Evolutionary conservation across 1,139 yeast species (phyloP).

Genomic region (Geotrichum carabidarum): DNA sequence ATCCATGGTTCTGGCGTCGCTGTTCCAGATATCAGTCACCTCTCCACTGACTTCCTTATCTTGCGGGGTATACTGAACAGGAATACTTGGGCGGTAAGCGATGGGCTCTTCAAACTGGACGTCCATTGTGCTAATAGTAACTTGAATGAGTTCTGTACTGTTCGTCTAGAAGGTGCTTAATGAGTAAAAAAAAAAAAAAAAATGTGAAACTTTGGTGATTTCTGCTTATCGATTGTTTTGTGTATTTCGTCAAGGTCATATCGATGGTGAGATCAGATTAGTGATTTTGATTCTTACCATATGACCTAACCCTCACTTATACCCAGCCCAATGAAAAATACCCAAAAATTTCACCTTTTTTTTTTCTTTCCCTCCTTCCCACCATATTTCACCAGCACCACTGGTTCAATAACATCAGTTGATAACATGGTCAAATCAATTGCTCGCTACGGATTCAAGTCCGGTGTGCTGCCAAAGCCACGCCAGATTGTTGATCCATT

Average conservation of each 20-base stretch:
- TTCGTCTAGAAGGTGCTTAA: not conserved
- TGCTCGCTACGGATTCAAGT: conserved; percentile 50
- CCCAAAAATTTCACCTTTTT: conserved; percentile 9
- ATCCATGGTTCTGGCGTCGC: conserved; percentile 58
- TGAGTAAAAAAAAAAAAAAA: not conserved
- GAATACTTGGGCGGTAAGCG: not conserved
- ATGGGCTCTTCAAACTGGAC: conserved; percentile 1
- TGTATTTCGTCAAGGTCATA: too few relatives aligned
- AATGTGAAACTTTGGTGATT: not conserved
- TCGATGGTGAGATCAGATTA: not conserved
- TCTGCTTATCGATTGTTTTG: not conserved
- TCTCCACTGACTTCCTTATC: conserved; percentile 61
- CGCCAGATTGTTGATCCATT: conserved; percentile 59
- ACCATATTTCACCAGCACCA: not conserved
- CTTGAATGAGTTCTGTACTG: not conserved
- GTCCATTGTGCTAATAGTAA: not conserved
- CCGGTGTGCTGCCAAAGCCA: conserved; percentile 76
- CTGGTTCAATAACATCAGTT: not conserved
- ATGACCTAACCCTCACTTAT: conserved; percentile 5
- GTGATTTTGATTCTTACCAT: not conserved
- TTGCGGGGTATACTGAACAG: conserved; percentile 43
- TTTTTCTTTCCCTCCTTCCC: not conserved
- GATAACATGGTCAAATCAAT: conserved; percentile 43
- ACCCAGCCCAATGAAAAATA: conserved; percentile 14
- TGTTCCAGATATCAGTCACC: conserved; percentile 61